These are phyloP conservation scores for Termitomyces bulborhizus DNA, from an alignment of 768 basidiomycete genomes.

Conservation along the genomic window DNA sequence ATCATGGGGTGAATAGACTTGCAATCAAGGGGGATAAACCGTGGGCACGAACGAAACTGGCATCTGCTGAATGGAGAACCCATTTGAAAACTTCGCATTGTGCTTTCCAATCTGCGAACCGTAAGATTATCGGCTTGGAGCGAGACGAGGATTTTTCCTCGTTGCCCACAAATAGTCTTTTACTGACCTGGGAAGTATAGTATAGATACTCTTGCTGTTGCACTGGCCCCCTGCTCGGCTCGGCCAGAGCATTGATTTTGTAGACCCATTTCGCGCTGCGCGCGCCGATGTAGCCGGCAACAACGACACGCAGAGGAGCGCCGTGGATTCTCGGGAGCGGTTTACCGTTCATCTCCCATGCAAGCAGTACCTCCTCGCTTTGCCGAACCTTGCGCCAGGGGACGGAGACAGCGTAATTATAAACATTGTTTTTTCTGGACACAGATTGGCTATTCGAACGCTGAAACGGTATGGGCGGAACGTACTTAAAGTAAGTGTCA, in stretches of 20 bases:
- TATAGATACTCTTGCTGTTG: conserved; percentile 50
- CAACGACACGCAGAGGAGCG: conserved; percentile 42
- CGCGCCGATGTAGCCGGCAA: conserved; percentile 50
- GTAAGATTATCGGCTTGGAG: neutral
- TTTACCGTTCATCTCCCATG: conserved; percentile 48
- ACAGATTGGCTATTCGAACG: neutral
- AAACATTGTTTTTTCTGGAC: conserved; percentile 26
- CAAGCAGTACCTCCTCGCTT: conserved; percentile 43
- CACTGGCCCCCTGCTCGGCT: conserved; percentile 45
- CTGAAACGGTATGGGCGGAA: neutral
- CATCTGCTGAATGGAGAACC: conserved; percentile 54
- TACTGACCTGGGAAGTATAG: conserved; percentile 38
- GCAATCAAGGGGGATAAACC: neutral
- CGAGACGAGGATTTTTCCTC: neutral
- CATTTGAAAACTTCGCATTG: conserved; percentile 44
- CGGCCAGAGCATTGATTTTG: conserved; percentile 41
- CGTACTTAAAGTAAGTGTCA: conserved; percentile 51
- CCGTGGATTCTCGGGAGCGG: conserved; percentile 47
- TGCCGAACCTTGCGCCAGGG: conserved; percentile 42
- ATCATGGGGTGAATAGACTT: neutral
- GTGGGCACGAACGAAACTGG: conserved; percentile 42
- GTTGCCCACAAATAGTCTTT: neutral
- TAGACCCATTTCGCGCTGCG: conserved; percentile 50
- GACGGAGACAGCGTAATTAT: conserved; percentile 40
- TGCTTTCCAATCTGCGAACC: conserved; percentile 41